Conservation (phyloP, 164 flowering plant genomes). For the Tetracentron sinense region DNA sequence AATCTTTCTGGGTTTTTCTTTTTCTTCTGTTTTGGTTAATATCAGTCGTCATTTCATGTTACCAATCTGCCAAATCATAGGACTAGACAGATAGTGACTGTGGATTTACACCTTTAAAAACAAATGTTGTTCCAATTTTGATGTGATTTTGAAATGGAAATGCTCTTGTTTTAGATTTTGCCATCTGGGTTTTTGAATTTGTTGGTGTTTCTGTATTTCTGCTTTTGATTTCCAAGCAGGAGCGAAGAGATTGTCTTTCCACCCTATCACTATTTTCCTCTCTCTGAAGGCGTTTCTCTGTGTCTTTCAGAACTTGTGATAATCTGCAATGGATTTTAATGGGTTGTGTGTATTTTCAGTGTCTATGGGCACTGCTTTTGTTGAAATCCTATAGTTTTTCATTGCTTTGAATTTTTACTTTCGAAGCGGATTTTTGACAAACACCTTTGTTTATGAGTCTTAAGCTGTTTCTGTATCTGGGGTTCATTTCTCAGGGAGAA, state of each 20-base stretch:
- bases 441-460: background rate
- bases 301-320: background rate
- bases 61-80: background rate
- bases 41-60: background rate
- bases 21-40: background rate
- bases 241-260: too few species aligned
- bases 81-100: background rate
- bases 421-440: background rate
- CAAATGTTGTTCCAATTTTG: background rate
- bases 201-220: background rate
- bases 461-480: background rate
- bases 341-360: background rate
- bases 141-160: background rate
- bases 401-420: background rate
- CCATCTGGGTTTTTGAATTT: constrained; percentile 4
- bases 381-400: background rate
- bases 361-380: background rate
- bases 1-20: background rate
- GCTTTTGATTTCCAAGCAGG: background rate
- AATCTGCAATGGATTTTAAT: background rate
- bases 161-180: background rate
- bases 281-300: background rate
- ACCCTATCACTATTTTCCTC: background rate
- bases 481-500: background rate
- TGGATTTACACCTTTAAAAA: too few species aligned